phyloP scores from a whole-genome alignment of 768 basidiomycete species.

The Daedaleopsis nitida region DNA sequence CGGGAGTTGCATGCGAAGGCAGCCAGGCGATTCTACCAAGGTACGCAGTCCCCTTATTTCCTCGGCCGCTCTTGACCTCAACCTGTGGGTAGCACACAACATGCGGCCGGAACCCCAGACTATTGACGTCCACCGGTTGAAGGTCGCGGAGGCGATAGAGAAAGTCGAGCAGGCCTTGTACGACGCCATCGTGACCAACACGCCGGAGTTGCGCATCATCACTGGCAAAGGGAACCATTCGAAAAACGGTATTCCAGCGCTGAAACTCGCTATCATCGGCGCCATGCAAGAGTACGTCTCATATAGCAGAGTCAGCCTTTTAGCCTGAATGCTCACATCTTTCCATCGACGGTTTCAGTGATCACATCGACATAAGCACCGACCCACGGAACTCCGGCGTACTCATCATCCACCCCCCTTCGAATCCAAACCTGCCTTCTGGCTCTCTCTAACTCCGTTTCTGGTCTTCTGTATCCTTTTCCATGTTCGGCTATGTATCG shows the following conservation, averaged over 20 bases:
- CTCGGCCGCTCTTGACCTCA: neutral
- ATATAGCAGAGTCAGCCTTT: neutral
- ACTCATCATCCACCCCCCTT: constrained; percentile 29
- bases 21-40: constrained; percentile 35
- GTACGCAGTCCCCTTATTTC: constrained; percentile 18
- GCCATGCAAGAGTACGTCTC: constrained; percentile 32
- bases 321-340: neutral
- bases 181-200: constrained; percentile 31
- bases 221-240: constrained; percentile 38
- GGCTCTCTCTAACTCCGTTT: constrained; percentile 4
- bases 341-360: constrained; percentile 14
- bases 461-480: neutral
- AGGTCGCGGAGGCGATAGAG: constrained; percentile 32
- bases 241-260: constrained; percentile 30
- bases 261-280: constrained; percentile 34
- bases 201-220: constrained; percentile 35
- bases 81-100: constrained; percentile 33
- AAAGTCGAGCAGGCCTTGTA: constrained; percentile 35
- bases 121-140: constrained; percentile 40
- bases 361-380: constrained; percentile 28
- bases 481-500: constrained; percentile 16
- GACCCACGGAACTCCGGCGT: constrained; percentile 33
- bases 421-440: constrained; percentile 5
- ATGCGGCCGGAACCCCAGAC: constrained; percentile 28
- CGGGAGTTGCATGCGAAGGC: constrained; percentile 35